Evolutionary conservation across 768 basidiomycete genomes (phyloP), one percentile per base, ranked within the genome.

Genomic region (Hericium coralloides): DNA sequence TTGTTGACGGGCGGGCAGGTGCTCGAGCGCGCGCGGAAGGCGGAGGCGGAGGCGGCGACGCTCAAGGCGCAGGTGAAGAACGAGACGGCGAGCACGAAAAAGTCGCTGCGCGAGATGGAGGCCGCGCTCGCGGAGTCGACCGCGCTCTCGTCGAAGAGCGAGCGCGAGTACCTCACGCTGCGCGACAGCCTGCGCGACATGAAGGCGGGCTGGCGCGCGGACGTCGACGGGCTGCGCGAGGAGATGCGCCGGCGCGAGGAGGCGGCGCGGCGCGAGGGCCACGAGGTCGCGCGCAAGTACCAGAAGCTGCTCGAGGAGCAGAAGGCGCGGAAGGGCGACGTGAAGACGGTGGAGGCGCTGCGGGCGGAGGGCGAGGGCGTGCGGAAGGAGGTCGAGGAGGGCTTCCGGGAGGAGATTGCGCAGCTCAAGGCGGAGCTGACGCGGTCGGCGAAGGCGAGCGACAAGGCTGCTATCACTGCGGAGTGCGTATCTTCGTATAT

Each of bases 1-100:
- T 38, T 48, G n/a, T 15, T 41, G 15, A 36, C 57, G 59, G 55
- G 51, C 12, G 49, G 57, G 22, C 52, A 87, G 85, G 83, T 90
- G 14, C 78, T 93, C 36, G 88, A 89, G 61, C 83, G 92, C 5
- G 92, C 92, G 17, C 81, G 92, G 43, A 89, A 89, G 65, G 92
- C 92, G 4, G 92, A 95, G 68, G 77, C 83, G 0, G 87, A 92
- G 64, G 83, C 87, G 2, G 68, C 80, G 4, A 63, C 78, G 18
- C 74, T 93, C 8, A 91, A 87, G 69, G 63, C 77, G 2, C 84
- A 87, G 60, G 79, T 92, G 62, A 91, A 92, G 70, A 71, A 76
- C 15, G 89, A 92, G 66, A 84, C 85, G 1, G 69, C 82, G 2
- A 77, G 79, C 12, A 81, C 85, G 9, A 93, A 92, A 70, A 87